These are phyloP conservation scores for Cladobotryum protrusum DNA, from an alignment of 2,329 filamentous ascomycete species.

Conservation along the genomic window DNA sequence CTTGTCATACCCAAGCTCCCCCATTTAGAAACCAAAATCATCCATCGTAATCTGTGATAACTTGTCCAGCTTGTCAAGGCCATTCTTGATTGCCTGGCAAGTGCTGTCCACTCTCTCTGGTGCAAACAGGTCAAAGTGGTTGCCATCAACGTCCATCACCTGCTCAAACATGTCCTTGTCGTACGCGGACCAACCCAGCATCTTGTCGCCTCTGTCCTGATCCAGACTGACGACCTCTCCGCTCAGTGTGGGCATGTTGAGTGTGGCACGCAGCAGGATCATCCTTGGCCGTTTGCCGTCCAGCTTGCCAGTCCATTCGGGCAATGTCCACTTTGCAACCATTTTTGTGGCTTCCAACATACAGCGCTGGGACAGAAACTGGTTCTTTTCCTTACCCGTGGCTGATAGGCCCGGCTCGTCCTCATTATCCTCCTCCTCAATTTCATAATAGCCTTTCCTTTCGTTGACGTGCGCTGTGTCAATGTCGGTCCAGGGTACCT, in stretches of 20 bases:
- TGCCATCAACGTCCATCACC: conserved; percentile 43
- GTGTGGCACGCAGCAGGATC: conserved; percentile 40
- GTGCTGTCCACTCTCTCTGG: conserved; percentile 22
- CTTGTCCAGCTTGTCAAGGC: conserved; percentile 12
- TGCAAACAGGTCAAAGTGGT: conserved; percentile 46
- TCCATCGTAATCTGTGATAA: background rate
- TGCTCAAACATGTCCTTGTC: conserved; percentile 36
- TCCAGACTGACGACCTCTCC: conserved; percentile 34
- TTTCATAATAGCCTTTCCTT: background rate
- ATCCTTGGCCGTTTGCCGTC: conserved; percentile 31
- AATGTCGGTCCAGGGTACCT: background rate
- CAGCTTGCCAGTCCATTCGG: conserved; percentile 28
- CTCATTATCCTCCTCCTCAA: conserved; percentile 12
- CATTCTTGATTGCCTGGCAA: conserved; percentile 19
- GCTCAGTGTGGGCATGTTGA: conserved; percentile 29
- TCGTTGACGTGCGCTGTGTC: background rate
- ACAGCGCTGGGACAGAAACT: conserved; percentile 30
- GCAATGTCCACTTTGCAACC: conserved; percentile 35
- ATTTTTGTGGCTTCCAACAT: conserved; percentile 38
- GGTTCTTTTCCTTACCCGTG: conserved; percentile 28
- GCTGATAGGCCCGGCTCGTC: background rate
- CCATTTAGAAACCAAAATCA: too few relatives aligned
- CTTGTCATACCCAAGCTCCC: too few relatives aligned
- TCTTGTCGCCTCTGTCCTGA: conserved; percentile 32
- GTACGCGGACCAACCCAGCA: conserved; percentile 46